Base-by-base conservation (phyloP, 164 flowering plant genomes). In the Cinnamomum micranthum region DNA sequence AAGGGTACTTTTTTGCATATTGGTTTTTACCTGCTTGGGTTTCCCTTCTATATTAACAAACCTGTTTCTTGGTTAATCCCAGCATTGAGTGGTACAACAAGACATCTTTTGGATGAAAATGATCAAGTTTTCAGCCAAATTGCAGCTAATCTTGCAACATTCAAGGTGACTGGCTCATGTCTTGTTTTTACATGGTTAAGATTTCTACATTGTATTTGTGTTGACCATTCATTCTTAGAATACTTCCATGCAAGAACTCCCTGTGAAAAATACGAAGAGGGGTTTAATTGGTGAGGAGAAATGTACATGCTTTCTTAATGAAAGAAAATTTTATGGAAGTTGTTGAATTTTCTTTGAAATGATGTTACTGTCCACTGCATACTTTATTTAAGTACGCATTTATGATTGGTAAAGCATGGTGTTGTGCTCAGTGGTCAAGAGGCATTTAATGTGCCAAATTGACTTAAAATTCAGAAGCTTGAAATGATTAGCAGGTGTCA, bases 101-200 rank as follows among this genome's bases (percentile, higher is more conserved):
- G 80, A 77, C 88, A 87, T 77, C 90, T 92, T 60, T 78, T 94
- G 85, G 92, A 92, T 68, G 93, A 90, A 81, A 94, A 94, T 79
- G 77, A 77, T 70, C 85, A 84, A 76, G 86, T 85, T 64, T 87
- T 92, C 75, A 78, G 79, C 73, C 93, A 87, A 81, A 92, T 91
- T 71, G 28, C 87, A 41, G 78, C 81, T 71, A 91, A 91, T 71
- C 80, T 91, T 74, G 78, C 87, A 51, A 20, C 78, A 17, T 82
- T 70, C 69, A 88, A 85, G 92, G 97, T 90, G 77, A 78, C 64
- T 63, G 35, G 31, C 70, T 72, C n/a, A 31, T 25, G 20, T 28
- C 69, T 28, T 31, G 17, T 14, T 17, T 66, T 64, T 41, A 41
- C 47, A 7, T 41, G 47, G 47, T 41, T 41, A 41, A 41, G 47